These are phyloP conservation scores for Diutina rugosa DNA, from an alignment of 1,139 yeast genomes.

Conservation along the genomic window DNA sequence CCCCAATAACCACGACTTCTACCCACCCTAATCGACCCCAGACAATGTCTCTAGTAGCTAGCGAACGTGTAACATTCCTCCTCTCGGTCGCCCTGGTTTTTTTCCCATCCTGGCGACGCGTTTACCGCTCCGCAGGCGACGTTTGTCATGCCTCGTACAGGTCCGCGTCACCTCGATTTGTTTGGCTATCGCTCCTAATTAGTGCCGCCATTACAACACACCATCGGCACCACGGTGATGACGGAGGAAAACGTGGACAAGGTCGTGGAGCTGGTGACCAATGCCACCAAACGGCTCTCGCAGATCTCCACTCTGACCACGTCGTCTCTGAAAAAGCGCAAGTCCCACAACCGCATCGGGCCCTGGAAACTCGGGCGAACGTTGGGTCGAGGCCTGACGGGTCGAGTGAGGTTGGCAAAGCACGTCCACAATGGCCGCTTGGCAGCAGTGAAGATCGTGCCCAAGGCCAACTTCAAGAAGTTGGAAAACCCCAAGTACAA, in stretches of 20 bases:
- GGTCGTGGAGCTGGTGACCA: constrained; percentile 42
- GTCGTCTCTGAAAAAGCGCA: constrained; percentile 33
- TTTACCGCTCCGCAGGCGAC: constrained; percentile 1
- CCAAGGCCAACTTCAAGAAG: constrained; percentile 54
- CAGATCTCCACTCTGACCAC: constrained; percentile 49
- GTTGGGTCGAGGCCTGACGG: constrained; percentile 89
- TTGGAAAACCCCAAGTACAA: constrained; percentile 41
- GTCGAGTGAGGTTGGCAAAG: constrained; percentile 85
- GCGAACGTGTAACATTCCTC: not conserved
- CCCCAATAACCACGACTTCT: no score
- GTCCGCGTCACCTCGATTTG: not conserved
- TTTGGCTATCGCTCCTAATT: not conserved
- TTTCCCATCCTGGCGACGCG: not conserved
- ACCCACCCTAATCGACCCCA: no score
- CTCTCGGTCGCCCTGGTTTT: not conserved
- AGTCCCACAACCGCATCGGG: constrained; percentile 68
- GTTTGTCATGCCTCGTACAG: not conserved
- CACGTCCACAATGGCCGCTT: constrained; percentile 74
- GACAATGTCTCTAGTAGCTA: not conserved
- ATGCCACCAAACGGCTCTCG: constrained; percentile 51
- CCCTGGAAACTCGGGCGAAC: constrained; percentile 97
- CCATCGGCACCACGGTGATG: constrained; percentile 1
- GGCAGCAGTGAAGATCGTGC: constrained; percentile 95
- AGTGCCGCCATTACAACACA: not conserved
- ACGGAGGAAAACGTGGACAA: constrained; percentile 21